Percentiles rank a stretch among this genome's conserved stretches.
Conservation (phyloP, 1,284 basidiomycete genomes). For the Apiotrichum brassicae region DNA sequence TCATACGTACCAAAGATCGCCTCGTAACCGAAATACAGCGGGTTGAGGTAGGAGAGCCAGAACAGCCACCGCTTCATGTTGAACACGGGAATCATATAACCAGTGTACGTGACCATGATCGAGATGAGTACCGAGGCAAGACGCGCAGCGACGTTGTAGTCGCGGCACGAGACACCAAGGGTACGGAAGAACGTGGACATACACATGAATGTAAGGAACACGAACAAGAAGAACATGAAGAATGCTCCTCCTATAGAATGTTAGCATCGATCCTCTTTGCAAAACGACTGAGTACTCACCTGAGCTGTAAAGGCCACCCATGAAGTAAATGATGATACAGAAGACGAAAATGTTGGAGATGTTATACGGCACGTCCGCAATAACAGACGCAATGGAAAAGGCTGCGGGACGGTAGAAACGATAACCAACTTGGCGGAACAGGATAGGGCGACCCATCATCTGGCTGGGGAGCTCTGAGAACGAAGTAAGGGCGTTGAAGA, state of each 20-base stretch:
- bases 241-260: too few relatives aligned
- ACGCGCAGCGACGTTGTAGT: conserved; percentile 52
- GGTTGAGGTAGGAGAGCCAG: conserved; percentile 64
- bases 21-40: conserved; percentile 66
- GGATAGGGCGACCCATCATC: conserved; percentile 63
- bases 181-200: conserved; percentile 48
- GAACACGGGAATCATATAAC: conserved; percentile 51
- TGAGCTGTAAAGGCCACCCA: conserved; percentile 45
- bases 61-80: conserved; percentile 83
- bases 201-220: conserved; percentile 46
- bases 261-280: too few relatives aligned
- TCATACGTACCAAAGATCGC: conserved; percentile 45
- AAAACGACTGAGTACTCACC: too few relatives aligned
- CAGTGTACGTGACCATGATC: conserved; percentile 45
- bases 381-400: conserved; percentile 39
- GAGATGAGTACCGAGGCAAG: conserved; percentile 51
- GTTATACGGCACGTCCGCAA: conserved; percentile 51
- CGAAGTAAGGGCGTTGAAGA: conserved; percentile 55
- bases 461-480: conserved; percentile 55
- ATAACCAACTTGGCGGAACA: conserved; percentile 60
- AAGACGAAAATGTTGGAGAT: conserved; percentile 50
- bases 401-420: conserved; percentile 66
- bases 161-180: conserved; percentile 48
- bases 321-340: conserved; percentile 48
- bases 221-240: conserved; percentile 46